Conservation (phyloP, 441 rosid species). For the Sinapis alba region DNA sequence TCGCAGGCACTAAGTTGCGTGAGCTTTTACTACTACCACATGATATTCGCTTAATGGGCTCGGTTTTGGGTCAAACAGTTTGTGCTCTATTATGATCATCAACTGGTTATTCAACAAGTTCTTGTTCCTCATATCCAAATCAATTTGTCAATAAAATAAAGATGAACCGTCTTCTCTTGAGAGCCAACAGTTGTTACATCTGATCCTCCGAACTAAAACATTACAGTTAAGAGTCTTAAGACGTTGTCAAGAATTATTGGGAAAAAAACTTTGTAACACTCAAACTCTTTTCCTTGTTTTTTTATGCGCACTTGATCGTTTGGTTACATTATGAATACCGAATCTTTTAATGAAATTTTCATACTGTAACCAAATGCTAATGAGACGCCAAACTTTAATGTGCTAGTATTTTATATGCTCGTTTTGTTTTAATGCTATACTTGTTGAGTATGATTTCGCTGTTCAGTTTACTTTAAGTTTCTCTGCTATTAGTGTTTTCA, state of each 20-base stretch:
- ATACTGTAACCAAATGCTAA: not conserved
- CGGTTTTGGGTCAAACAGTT: not conserved
- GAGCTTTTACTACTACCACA: not conserved
- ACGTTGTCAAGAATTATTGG: not conserved
- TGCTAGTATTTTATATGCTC: not conserved
- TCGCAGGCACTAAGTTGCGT: not conserved
- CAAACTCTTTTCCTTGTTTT: not conserved
- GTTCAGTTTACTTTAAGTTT: too few species aligned
- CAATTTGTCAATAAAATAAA: not conserved
- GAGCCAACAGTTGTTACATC: not conserved
- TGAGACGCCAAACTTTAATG: not conserved
- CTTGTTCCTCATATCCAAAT: not conserved
- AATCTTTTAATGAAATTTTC: not conserved
- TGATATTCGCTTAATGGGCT: not conserved
- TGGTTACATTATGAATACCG: not conserved
- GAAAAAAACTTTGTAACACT: not conserved
- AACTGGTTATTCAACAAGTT: not conserved
- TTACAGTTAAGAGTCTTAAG: not conserved
- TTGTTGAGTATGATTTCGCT: too few species aligned
- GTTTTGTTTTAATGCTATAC: too few species aligned
- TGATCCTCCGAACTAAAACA: not conserved
- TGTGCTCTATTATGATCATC: not conserved
- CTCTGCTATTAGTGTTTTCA: too few species aligned
- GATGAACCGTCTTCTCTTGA: not conserved
- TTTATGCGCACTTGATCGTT: not conserved